These are phyloP conservation scores for Trichocomaceae sp. DNA, from an alignment of 2,329 filamentous ascomycete genomes.

Conservation along the genomic window DNA sequence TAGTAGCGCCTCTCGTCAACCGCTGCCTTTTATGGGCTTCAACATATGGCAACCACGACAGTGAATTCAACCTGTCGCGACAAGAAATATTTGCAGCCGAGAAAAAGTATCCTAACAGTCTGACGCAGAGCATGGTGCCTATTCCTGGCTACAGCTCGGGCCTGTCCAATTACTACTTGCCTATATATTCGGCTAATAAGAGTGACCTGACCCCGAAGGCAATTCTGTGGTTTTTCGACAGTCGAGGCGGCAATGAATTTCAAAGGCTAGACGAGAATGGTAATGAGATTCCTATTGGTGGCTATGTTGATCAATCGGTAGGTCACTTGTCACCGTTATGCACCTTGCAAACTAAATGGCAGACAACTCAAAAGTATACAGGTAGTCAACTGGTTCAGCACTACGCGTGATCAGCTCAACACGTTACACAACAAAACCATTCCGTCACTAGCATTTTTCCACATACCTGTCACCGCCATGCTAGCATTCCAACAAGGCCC, in stretches of 20 bases:
- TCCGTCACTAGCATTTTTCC: conserved; percentile 45
- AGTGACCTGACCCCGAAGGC: conserved; percentile 30
- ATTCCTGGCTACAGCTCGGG: conserved; percentile 29
- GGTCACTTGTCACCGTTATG: neutral
- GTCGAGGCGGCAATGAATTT: conserved; percentile 51
- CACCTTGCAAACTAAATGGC: neutral
- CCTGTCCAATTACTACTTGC: conserved; percentile 51
- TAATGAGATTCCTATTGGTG: neutral
- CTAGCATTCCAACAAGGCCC: conserved; percentile 34
- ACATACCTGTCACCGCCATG: conserved; percentile 46
- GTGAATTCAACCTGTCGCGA: conserved; percentile 52
- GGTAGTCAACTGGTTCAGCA: conserved; percentile 41
- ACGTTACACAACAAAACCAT: conserved; percentile 23
- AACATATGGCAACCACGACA: conserved; percentile 67
- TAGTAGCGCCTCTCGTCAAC: conserved; percentile 53
- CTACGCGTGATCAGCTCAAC: conserved; percentile 26
- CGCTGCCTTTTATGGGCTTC: conserved; percentile 57
- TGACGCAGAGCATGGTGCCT: conserved; percentile 41
- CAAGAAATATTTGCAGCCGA: conserved; percentile 38
- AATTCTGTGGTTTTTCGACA: conserved; percentile 69
- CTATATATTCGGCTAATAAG: conserved; percentile 44
- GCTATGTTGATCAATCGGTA: conserved; percentile 42
- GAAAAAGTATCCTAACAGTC: conserved; percentile 27
- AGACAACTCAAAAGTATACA: conserved; percentile 7
- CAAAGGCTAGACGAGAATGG: conserved; percentile 18